Evolutionary conservation across 108 stramenopile genomes (phyloP).

Genomic region (Cyclotella cryptica): DNA sequence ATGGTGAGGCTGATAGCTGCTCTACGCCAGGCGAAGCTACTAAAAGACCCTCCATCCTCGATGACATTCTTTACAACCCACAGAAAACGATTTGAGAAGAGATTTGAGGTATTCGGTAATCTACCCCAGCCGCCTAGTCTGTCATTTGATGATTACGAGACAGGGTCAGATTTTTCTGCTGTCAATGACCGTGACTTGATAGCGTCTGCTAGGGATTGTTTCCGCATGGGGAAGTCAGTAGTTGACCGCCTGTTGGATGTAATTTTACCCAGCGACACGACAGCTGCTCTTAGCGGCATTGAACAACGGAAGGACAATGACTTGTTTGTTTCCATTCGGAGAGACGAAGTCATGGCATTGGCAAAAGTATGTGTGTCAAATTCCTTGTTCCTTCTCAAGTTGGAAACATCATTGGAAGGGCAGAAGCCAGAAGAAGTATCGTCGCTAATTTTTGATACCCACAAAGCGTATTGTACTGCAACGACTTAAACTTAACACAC

Average conservation of each 20-base stretch:
- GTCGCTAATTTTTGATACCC: background rate
- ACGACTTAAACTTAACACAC: background rate
- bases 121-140: constrained; percentile 79
- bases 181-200: constrained; percentile 59
- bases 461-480: constrained; percentile 12
- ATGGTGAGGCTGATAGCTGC: constrained; percentile 72
- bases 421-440: background rate
- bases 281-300: constrained; percentile 20
- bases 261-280: constrained; percentile 2
- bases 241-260: constrained; percentile 54
- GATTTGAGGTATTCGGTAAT: constrained; percentile 67
- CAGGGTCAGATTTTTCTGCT: constrained; percentile 70
- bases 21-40: constrained; percentile 66
- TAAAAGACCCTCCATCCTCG: constrained; percentile 38
- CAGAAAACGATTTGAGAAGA: constrained; percentile 64
- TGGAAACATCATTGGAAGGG: constrained; percentile 37
- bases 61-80: constrained; percentile 68
- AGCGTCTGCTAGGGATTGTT: constrained; percentile 66
- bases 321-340: constrained; percentile 50
- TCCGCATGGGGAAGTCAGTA: constrained; percentile 55
- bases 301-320: constrained; percentile 32
- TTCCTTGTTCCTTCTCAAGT: constrained; percentile 67
- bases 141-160: constrained; percentile 65
- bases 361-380: constrained; percentile 78
- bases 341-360: constrained; percentile 56